These are phyloP conservation scores for Porphyrellus cyaneotinctus DNA, from an alignment of 768 basidiomycete species.

Conservation along the genomic window DNA sequence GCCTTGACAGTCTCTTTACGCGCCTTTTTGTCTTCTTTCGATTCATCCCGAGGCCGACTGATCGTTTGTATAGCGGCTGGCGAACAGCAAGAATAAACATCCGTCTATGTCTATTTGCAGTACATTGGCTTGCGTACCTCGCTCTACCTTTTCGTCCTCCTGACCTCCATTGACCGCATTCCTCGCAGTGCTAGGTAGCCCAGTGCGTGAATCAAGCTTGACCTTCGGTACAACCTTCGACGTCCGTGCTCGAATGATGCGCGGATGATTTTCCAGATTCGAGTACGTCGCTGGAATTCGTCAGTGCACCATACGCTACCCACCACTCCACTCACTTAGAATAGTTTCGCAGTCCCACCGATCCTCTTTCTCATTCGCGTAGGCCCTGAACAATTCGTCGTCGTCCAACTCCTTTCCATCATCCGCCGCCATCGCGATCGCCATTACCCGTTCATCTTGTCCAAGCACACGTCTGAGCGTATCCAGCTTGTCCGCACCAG, in stretches of 20 bases:
- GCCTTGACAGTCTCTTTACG: conserved; percentile 68
- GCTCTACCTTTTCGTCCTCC: conserved; percentile 20
- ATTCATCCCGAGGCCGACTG: conserved; percentile 70
- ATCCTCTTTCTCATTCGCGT: conserved; percentile 53
- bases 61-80: conserved; percentile 44
- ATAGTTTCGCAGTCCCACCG: conserved; percentile 98
- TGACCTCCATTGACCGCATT: conserved; percentile 25
- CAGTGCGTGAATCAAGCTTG: conserved; percentile 68
- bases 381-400: conserved; percentile 39
- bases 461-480: conserved; percentile 76
- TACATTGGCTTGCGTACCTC: conserved; percentile 22
- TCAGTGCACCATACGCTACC: conserved; percentile 4
- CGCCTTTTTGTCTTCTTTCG: conserved; percentile 66
- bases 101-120: background rate
- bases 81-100: conserved; percentile 1
- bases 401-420: conserved; percentile 46
- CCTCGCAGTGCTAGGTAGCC: conserved; percentile 54
- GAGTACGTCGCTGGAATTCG: conserved; percentile 77
- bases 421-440: conserved; percentile 40
- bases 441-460: conserved; percentile 55
- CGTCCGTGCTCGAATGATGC: conserved; percentile 70
- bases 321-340: conserved; percentile 56
- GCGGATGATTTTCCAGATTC: conserved; percentile 97
- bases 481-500: conserved; percentile 73
- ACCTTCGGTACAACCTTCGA: conserved; percentile 58